Evolutionary conservation across 768 basidiomycete species (phyloP).

Genomic region (Gloeophyllum trabeum): DNA sequence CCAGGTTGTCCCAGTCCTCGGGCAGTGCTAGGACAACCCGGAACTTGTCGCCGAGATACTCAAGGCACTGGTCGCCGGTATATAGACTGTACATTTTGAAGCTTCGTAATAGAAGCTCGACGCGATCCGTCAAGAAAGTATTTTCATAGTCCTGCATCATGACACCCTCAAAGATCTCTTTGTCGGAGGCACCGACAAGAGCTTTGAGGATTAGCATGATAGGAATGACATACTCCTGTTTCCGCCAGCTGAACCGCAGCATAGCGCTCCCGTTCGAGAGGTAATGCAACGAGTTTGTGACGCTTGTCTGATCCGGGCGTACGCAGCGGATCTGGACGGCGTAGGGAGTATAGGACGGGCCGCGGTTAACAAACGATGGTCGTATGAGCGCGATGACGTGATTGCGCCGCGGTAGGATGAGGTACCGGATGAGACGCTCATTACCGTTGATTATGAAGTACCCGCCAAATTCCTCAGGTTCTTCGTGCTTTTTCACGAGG

Average conservation of each 20-base stretch:
- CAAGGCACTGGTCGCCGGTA: constrained; percentile 85
- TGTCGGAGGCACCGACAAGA: constrained; percentile 82
- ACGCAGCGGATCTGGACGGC: constrained; percentile 95
- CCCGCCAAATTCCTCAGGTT: constrained; percentile 96
- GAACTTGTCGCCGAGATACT: constrained; percentile 95
- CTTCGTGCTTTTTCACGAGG: constrained; percentile 85
- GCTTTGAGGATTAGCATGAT: constrained; percentile 96
- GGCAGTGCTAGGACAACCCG: constrained; percentile 83
- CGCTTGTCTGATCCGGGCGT: constrained; percentile 83
- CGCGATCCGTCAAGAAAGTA: constrained; percentile 94
- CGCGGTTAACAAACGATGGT: constrained; percentile 84
- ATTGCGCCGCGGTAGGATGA: constrained; percentile 91
- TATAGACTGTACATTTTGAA: constrained; percentile 89
- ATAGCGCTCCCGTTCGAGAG: constrained; percentile 95
- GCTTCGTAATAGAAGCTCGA: constrained; percentile 86
- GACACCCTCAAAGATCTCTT: constrained; percentile 92
- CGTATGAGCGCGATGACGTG: constrained; percentile 91
- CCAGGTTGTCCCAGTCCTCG: constrained; percentile 84
- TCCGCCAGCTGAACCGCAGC: constrained; percentile 92
- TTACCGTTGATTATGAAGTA: constrained; percentile 99
- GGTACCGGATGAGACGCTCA: constrained; percentile 95
- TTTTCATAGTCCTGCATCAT: constrained; percentile 96
- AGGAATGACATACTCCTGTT: constrained; percentile 97
- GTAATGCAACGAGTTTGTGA: constrained; percentile 96
- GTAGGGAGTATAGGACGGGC: constrained; percentile 88